Evolutionary conservation across 352 stramenopile species (phyloP), one percentile per base, ranked within the genome.

Genomic region (Phytophthora niederhauseri): DNA sequence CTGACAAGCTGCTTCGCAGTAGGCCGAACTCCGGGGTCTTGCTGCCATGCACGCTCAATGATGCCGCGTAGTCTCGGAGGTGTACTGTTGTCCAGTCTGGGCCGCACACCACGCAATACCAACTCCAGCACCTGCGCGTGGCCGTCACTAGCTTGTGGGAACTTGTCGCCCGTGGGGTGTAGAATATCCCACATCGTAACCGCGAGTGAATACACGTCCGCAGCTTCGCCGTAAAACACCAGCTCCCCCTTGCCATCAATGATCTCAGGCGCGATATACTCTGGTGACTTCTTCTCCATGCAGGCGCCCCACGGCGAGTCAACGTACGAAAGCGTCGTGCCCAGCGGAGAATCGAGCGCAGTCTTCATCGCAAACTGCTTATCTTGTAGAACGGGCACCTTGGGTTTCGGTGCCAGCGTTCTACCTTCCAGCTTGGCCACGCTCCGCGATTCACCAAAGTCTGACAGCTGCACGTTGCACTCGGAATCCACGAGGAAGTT

Each of bases 131-230:
- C 66, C 30, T 74, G 69, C 1, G 76, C 20, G 17, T 85, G 69
- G 22, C 78, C 80, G 31, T 61, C 62, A 11, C 68, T 66, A 57
- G 68, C 51, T 19, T 55, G 45, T 9, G 75, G 76, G 43, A 70
- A 89, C 52, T 80, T 85, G 2, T 85, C 72, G 2, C 22, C 24
- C 1, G 56, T 58, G 2, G 78, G 78, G 30, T 88, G 64, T 12
- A 89, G 59, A 30, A 90, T 87, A 61, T 89, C 78, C 82, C 84
- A 92, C 61, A 90, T 81, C 8, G 84, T 89, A 24, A 90, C 64
- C 6, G 61, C 82, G 36, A 91, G 73, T 41, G 81, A 80, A 70
- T 87, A 90, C 2, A 91, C 68, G 61, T 91, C 81, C 3, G 75
- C 69, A 5, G 77, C 76, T 48, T 89, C 80, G 6, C 66, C 70